Evolutionary conservation across 192 early-diverging fungal genomes (phyloP), one percentile per base, ranked within the genome.

Genomic region (Coemansia sp.): DNA sequence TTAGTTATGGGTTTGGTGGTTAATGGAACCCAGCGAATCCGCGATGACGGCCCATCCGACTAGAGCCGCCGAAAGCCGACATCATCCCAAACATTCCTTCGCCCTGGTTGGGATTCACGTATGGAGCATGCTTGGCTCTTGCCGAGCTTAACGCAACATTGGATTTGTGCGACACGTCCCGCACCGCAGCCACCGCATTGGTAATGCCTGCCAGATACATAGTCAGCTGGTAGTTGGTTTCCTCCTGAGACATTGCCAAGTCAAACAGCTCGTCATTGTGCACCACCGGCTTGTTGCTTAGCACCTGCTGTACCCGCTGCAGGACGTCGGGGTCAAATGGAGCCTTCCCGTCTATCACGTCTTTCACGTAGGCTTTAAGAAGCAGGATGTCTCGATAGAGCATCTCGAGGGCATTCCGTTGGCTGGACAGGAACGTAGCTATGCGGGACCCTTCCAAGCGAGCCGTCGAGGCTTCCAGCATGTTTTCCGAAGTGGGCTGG

Each of bases 361-460:
- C 68, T 31, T 58, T 58, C 28, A 78, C 75, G 31, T 78, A 78
- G 3, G 68, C 40, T 45, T 64, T 60, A 1, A 78, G 75, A 31
- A 69, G 37, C 10, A 42, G 17, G 18, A 78, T 55, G 58, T 78
- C 75, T 11, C 58, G 53, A 56, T 59, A 38, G 14, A 78, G 64
- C 75, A 78, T 78, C 26, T 78, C 64, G 5, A 78, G 44, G 0
- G 75, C 75, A 32, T 71, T 78, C 14, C 57, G 64, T 53, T 71
- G 75, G 36, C 75, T 53, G 5, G 56, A 42, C 53, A 78, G 61
- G 30, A 78, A 78, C 60, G 56, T 53, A 1, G 61, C 75, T 58
- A 71, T 64, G 34, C 55, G 65, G 21, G 28, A 31, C 14, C 21
- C 15, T 7, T 32, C 57, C 42, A 21, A 28, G 7, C 5, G 37